phyloP scores from a whole-genome alignment of 2,329 filamentous ascomycete species.

The Blastomyces emzantsi region DNA sequence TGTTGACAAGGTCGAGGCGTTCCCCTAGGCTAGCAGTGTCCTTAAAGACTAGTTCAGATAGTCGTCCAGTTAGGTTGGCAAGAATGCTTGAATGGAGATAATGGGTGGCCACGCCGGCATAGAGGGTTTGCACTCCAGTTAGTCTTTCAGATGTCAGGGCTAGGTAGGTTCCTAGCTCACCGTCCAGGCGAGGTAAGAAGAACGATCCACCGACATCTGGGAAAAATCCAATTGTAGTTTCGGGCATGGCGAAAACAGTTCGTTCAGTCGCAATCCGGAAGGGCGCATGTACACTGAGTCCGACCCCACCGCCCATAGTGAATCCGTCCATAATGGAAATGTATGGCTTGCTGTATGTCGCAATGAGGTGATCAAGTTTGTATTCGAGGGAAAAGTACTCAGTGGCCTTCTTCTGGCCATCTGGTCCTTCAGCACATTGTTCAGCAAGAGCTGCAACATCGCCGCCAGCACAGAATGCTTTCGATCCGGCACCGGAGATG shows the following conservation, averaged over 20 bases:
- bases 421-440: constrained; percentile 55
- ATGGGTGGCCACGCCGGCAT: constrained; percentile 87
- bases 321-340: constrained; percentile 95
- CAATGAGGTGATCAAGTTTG: constrained; percentile 88
- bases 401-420: constrained; percentile 64
- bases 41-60: constrained; percentile 80
- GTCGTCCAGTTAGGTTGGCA: constrained; percentile 67
- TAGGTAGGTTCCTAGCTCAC: constrained; percentile 80
- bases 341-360: constrained; percentile 87
- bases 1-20: constrained; percentile 65
- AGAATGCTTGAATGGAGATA: constrained; percentile 89
- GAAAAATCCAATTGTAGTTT: constrained; percentile 98
- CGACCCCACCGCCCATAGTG: constrained; percentile 97
- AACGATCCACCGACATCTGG: constrained; percentile 95
- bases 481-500: constrained; percentile 78
- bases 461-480: constrained; percentile 86
- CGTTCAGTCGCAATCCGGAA: constrained; percentile 95
- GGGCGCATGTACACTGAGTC: constrained; percentile 86
- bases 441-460: constrained; percentile 74
- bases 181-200: constrained; percentile 85
- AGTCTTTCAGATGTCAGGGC: constrained; percentile 82
- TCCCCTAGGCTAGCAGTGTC: constrained; percentile 59
- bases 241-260: constrained; percentile 95
- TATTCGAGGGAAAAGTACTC: constrained; percentile 95
- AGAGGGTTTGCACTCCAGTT: constrained; percentile 76